Percentiles rank a stretch among this genome's conserved stretches.
phyloP scores from a whole-genome alignment of 2,329 filamentous ascomycete genomes.

The Fusarium paranaense region DNA sequence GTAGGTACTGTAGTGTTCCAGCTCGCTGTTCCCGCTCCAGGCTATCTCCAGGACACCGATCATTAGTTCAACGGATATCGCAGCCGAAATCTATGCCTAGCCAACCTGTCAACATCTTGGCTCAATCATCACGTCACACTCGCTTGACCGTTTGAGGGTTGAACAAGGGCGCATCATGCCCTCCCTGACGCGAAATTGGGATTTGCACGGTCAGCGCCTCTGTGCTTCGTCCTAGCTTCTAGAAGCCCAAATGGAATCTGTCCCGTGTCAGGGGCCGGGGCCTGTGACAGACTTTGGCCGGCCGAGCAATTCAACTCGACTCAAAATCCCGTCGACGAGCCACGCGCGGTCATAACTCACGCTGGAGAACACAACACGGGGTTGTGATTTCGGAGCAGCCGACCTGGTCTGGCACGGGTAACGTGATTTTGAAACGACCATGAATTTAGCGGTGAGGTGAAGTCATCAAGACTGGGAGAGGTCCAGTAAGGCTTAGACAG shows the following conservation, averaged over 20 bases:
- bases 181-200: conserved; percentile 38
- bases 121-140: conserved; percentile 33
- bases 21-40: conserved; percentile 22
- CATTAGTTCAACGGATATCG: conserved; percentile 24
- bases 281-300: conserved; percentile 17
- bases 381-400: conserved; percentile 22
- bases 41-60: conserved; percentile 23
- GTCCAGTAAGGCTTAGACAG: background rate
- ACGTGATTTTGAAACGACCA: conserved; percentile 9
- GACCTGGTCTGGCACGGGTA: conserved; percentile 7
- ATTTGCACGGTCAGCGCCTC: conserved; percentile 32
- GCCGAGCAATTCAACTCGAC: conserved; percentile 41
- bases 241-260: conserved; percentile 44
- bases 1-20: background rate
- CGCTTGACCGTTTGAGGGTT: conserved; percentile 5
- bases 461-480: background rate
- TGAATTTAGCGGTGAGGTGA: background rate
- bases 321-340: conserved; percentile 41
- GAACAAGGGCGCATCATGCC: conserved; percentile 10
- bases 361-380: conserved; percentile 10
- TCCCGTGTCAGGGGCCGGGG: conserved; percentile 25
- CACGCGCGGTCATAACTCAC: conserved; percentile 30
- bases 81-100: conserved; percentile 21
- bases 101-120: conserved; percentile 24
- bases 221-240: conserved; percentile 38